These are phyloP conservation scores for Lomentospora prolificans DNA, from an alignment of 2,329 filamentous ascomycete species.

Conservation along the genomic window DNA sequence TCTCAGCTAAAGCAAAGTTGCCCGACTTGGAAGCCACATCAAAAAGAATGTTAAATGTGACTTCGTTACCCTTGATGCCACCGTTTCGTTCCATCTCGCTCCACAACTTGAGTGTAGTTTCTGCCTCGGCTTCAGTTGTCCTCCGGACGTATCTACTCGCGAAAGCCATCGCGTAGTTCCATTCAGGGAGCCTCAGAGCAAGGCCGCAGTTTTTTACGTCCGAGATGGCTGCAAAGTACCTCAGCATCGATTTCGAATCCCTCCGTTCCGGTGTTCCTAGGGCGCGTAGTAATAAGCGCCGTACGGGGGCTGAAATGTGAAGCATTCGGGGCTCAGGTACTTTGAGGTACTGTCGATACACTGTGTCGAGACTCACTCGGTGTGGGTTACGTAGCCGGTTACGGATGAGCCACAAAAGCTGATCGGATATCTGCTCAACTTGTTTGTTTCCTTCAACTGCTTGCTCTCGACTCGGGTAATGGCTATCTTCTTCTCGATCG, in stretches of 20 bases:
- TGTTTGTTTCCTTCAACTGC: slow-evolving; percentile 24
- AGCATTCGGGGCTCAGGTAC: slow-evolving; percentile 44
- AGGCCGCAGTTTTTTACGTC: slow-evolving; percentile 72
- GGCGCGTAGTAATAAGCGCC: slow-evolving; percentile 56
- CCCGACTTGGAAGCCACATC: slow-evolving; percentile 78
- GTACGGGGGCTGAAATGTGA: slow-evolving; percentile 37
- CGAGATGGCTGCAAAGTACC: slow-evolving; percentile 74
- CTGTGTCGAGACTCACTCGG: slow-evolving; percentile 28
- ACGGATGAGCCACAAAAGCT: slow-evolving; percentile 31
- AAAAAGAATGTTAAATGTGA: slow-evolving; percentile 93
- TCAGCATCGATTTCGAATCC: slow-evolving; percentile 55
- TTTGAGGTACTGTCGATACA: slow-evolving; percentile 39
- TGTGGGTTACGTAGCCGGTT: slow-evolving; percentile 31
- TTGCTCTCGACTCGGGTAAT: slow-evolving; percentile 34
- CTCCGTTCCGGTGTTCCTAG: slow-evolving; percentile 55
- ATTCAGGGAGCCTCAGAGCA: slow-evolving; percentile 57
- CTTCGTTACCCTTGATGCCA: slow-evolving; percentile 53
- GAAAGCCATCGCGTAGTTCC: slow-evolving; percentile 77
- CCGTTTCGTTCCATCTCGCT: slow-evolving; percentile 76
- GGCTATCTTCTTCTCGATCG: slow-evolving; percentile 36
- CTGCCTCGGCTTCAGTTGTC: slow-evolving; percentile 43
- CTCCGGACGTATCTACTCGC: slow-evolving; percentile 62
- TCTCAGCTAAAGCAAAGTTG: slow-evolving; percentile 75
- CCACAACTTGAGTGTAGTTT: slow-evolving; percentile 67
- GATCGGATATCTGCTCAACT: slow-evolving; percentile 24